Base-by-base conservation (phyloP, 225 moss, liverwort and hornwort species). In the Neckera pumila region DNA sequence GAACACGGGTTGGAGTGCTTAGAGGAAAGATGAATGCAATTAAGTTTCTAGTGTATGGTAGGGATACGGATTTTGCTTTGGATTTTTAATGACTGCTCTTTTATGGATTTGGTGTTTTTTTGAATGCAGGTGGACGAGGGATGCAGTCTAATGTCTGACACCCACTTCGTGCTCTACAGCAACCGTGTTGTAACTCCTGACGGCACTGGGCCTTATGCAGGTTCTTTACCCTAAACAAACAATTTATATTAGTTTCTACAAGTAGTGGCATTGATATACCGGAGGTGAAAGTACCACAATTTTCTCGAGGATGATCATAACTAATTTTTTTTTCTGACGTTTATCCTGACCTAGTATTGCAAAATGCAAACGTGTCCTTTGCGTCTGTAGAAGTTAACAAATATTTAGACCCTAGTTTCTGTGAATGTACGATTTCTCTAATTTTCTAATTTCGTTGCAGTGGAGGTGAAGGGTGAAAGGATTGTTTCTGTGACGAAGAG, bases 91-190 rank as follows among this genome's bases (percentile, higher is more conserved):
- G 38, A 15, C 60, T 51, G 82, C 10, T 6, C 8, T 33, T 17
- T 69, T 6, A 67, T 28, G 64, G 51, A 15, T 43, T 18, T 84
- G 87, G 61, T 69, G 76, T 81, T 75, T 25, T 75, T 81, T 43
- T 10, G 54, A 64, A 38, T 89, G 87, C 96, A 97, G 95, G 34
- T 87, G 56, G 92, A 90, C 25, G 87, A 91, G 15, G 96, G 91
- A 87, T 99, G 99, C 95, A 96, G 99, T 90, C 90, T 99, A 36
- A 42, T 97, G 65, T 74, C 82, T 4, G 88, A 93, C 59, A 92
- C 93, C 12, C 97, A 96, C 87, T 99, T 96, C 89, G 86, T 99
- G 61, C 87, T 99, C 14, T 97, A 96, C 90, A 99, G 97, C 94
- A 96, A 95, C 91, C 99, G 96, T 45, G 99, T 99, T 18, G 96